phyloP scores from a whole-genome alignment of 2,329 filamentous ascomycete species.

The Trematosphaeria pertusa region DNA sequence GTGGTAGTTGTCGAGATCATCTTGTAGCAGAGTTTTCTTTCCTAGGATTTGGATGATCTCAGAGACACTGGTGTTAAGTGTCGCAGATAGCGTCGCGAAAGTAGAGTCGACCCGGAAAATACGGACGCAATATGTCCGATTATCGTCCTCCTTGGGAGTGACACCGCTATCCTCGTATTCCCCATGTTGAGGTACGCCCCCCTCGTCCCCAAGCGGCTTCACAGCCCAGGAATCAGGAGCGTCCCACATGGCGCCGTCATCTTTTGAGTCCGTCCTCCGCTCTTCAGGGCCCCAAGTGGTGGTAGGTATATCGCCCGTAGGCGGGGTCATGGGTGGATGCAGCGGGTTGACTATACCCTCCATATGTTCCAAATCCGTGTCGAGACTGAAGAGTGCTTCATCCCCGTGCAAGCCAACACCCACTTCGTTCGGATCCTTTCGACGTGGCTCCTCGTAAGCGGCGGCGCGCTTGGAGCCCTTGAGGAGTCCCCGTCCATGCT shows the following conservation, averaged over 20 bases:
- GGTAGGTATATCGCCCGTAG: constrained; percentile 55
- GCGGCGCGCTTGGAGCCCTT: constrained; percentile 47
- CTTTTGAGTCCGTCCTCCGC: constrained; percentile 39
- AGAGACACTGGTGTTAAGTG: constrained; percentile 80
- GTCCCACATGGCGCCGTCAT: constrained; percentile 74
- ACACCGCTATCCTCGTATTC: constrained; percentile 74
- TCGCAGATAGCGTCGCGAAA: constrained; percentile 88
- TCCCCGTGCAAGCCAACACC: constrained; percentile 54
- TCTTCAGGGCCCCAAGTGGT: constrained; percentile 56
- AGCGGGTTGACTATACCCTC: constrained; percentile 77
- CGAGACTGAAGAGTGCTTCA: constrained; percentile 74
- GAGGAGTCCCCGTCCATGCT: constrained; percentile 61
- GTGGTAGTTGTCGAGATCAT: constrained; percentile 91
- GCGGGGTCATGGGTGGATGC: constrained; percentile 73
- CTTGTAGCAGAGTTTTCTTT: constrained; percentile 91
- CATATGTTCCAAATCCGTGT: constrained; percentile 90
- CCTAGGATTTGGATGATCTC: constrained; percentile 91
- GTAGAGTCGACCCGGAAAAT: constrained; percentile 94
- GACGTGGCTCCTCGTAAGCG: constrained; percentile 30
- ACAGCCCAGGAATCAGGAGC: constrained; percentile 98
- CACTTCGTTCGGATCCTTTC: constrained; percentile 55
- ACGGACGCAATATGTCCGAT: constrained; percentile 84
- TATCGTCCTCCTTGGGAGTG: constrained; percentile 73
- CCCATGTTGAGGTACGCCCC: constrained; percentile 56
- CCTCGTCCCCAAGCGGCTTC: constrained; percentile 72